Percentiles rank a stretch among this genome's conserved stretches.
Conservation (phyloP, 768 basidiomycete species). For the Podaxis sp. region DNA sequence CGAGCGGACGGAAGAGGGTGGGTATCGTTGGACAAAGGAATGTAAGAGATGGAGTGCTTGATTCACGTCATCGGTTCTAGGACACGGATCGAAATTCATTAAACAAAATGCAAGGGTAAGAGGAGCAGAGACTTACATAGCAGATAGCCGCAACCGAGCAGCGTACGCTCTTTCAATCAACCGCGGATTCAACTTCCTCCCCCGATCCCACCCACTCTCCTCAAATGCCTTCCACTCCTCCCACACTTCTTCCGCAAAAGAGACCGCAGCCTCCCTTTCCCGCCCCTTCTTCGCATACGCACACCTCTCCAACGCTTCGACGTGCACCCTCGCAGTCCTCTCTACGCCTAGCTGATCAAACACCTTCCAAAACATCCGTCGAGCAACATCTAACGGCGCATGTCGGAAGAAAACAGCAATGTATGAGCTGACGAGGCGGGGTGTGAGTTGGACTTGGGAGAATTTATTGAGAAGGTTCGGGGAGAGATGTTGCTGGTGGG, state of each 20-base stretch:
- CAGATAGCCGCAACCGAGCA: conserved; percentile 60
- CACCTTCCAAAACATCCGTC: conserved; percentile 45
- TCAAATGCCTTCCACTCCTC: conserved; percentile 53
- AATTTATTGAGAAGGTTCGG: conserved; percentile 37
- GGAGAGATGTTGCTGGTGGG: conserved; percentile 6
- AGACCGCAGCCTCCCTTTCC: conserved; percentile 44
- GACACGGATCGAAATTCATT: conserved; percentile 3
- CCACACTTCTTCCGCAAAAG: conserved; percentile 66
- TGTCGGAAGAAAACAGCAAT: conserved; percentile 69
- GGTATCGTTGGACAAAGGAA: conserved; percentile 62
- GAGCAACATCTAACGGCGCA: conserved; percentile 40
- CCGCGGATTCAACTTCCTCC: conserved; percentile 33
- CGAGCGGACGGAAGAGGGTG: conserved; percentile 45
- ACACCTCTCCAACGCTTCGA: conserved; percentile 69
- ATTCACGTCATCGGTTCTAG: conserved; percentile 45
- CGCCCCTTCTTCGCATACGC: conserved; percentile 33
- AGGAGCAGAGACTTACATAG: conserved; percentile 43
- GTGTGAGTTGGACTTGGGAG: conserved; percentile 47
- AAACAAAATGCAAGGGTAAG: background rate
- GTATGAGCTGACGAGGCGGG: conserved; percentile 75
- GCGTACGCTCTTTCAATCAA: conserved; percentile 65
- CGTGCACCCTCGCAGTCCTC: conserved; percentile 51
- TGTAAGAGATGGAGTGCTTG: conserved; percentile 52
- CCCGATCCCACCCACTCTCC: conserved; percentile 25
- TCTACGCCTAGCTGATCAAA: conserved; percentile 38